Percentiles rank a stretch among this genome's conserved stretches.
phyloP scores from a whole-genome alignment of 108 stramenopile species.

The Nitzschia sp. region DNA sequence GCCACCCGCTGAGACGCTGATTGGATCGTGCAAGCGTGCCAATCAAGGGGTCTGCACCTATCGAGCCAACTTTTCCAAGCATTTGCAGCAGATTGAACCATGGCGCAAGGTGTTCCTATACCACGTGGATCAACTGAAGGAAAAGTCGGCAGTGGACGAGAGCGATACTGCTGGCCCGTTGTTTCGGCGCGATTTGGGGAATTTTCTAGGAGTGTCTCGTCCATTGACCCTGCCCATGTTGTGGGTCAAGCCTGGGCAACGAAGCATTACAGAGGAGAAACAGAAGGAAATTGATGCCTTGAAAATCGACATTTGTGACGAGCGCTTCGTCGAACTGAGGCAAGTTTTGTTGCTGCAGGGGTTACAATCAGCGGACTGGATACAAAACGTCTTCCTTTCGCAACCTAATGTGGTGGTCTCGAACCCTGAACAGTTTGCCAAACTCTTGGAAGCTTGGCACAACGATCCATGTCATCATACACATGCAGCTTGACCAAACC shows the following conservation, averaged over 20 bases:
- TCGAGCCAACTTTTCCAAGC: slow-evolving; percentile 60
- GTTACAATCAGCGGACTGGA: slow-evolving; percentile 43
- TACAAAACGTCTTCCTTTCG: slow-evolving; percentile 48
- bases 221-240: slow-evolving; percentile 35
- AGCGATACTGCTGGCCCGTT: neutral
- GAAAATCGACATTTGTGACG: slow-evolving; percentile 60
- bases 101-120: slow-evolving; percentile 45
- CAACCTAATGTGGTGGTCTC: slow-evolving; percentile 49
- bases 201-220: slow-evolving; percentile 40
- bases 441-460: slow-evolving; percentile 37
- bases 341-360: slow-evolving; percentile 37
- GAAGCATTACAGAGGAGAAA: slow-evolving; percentile 11
- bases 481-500: neutral
- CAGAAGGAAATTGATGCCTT: slow-evolving; percentile 8
- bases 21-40: slow-evolving; percentile 35
- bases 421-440: slow-evolving; percentile 25
- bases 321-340: slow-evolving; percentile 33
- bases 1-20: slow-evolving; percentile 40
- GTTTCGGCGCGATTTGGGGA: slow-evolving; percentile 41
- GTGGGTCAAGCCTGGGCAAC: slow-evolving; percentile 37
- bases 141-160: neutral
- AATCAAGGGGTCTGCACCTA: slow-evolving; percentile 60
- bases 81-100: slow-evolving; percentile 25
- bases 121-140: slow-evolving; percentile 42
- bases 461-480: slow-evolving; percentile 48